A percentile compares a stretch with the other conserved stretches of the same genome.
Conservation (phyloP, 352 stramenopile genomes). For the Phytopythium ostracodes region DNA sequence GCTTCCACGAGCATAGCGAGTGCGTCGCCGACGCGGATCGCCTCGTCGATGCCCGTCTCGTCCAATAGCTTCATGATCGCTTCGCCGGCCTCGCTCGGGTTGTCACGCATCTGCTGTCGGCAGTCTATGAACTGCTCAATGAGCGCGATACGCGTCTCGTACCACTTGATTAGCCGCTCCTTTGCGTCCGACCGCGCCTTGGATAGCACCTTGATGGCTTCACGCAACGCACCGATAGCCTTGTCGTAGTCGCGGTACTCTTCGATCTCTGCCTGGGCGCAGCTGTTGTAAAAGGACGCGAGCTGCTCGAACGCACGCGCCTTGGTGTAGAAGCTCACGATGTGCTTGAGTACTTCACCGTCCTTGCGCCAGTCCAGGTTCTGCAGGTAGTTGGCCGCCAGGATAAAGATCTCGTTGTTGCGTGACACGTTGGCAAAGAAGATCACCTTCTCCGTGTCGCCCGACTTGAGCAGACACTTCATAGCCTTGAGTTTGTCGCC, state of each 20-base stretch:
- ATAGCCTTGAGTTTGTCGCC: constrained; percentile 91
- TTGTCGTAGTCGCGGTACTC: constrained; percentile 95
- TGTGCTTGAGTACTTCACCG: constrained; percentile 89
- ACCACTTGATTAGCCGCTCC: constrained; percentile 50
- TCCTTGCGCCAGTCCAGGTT: constrained; percentile 93
- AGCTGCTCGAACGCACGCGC: constrained; percentile 91
- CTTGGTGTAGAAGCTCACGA: constrained; percentile 94
- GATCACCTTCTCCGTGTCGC: constrained; percentile 94
- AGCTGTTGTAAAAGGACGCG: constrained; percentile 89
- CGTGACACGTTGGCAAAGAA: constrained; percentile 92
- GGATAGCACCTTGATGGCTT: constrained; percentile 83
- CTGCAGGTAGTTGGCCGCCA: constrained; percentile 95
- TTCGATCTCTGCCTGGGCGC: constrained; percentile 91
- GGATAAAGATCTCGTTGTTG: constrained; percentile 93
- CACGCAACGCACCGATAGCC: constrained; percentile 84
- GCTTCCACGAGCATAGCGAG: constrained; percentile 86
- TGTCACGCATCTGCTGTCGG: constrained; percentile 48
- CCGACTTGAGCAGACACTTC: constrained; percentile 94
- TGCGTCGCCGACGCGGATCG: constrained; percentile 87
- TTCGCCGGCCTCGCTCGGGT: constrained; percentile 63
- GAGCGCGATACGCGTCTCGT: constrained; percentile 61
- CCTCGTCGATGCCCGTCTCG: constrained; percentile 77
- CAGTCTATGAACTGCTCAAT: constrained; percentile 88
- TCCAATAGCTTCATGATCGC: constrained; percentile 83
- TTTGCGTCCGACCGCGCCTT: constrained; percentile 75